These are phyloP conservation scores for Trifolium pratense DNA, from an alignment of 306 rosid genomes.

Conservation along the genomic window DNA sequence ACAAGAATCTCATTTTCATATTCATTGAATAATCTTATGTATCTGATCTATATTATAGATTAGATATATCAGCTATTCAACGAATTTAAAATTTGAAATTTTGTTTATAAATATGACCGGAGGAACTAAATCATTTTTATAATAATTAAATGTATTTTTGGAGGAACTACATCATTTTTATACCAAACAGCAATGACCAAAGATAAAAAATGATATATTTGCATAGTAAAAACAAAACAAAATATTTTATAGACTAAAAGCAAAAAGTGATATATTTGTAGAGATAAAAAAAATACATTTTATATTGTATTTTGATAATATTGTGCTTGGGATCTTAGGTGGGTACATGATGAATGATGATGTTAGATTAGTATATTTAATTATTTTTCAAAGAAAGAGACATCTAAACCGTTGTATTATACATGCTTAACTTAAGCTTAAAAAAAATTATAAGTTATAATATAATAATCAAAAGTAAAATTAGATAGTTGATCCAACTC, in stretches of 20 bases:
- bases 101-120: too few relatives aligned
- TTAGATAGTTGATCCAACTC: conserved; percentile 33
- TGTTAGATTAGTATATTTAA: conserved; percentile 31
- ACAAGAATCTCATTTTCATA: too few relatives aligned
- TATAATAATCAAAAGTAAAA: conserved; percentile 35
- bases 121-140: neutral
- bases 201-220: neutral
- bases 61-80: too few relatives aligned
- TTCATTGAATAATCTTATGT: too few relatives aligned
- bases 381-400: conserved; percentile 29
- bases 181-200: neutral
- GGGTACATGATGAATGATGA: conserved; percentile 16
- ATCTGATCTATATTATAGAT: too few relatives aligned
- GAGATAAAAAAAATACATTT: neutral
- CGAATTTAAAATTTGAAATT: too few relatives aligned
- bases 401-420: conserved; percentile 31
- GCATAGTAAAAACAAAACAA: neutral
- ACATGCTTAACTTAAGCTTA: conserved; percentile 33
- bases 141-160: neutral
- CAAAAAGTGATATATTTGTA: neutral
- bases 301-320: neutral
- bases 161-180: neutral
- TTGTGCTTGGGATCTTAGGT: conserved; percentile 23
- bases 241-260: neutral
- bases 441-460: neutral